These are phyloP conservation scores for Solanum tacnaense DNA, from an alignment of 257 asterid species.

Conservation along the genomic window DNA sequence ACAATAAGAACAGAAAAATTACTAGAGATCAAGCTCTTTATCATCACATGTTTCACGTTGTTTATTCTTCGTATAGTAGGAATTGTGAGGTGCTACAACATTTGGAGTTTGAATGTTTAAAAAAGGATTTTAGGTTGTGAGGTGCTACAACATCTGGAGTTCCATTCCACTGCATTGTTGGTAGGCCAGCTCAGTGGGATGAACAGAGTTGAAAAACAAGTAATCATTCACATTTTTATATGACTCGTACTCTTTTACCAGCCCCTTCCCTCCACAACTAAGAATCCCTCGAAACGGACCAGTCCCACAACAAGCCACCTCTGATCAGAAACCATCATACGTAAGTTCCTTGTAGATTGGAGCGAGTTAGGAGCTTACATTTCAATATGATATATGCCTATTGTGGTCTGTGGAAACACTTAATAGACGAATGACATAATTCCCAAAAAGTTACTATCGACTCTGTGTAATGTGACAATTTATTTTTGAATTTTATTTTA, in stretches of 20 bases:
- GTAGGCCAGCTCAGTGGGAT: not conserved
- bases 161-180: not conserved
- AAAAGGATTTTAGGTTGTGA: not conserved
- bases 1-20: too few species aligned
- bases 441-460: too few species aligned
- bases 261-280: conserved; percentile 50
- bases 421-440: too few species aligned
- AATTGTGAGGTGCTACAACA: too few species aligned
- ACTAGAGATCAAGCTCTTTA: not conserved
- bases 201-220: not conserved
- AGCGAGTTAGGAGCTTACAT: too few species aligned
- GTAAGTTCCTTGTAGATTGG: too few species aligned
- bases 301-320: conserved; percentile 23
- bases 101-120: not conserved
- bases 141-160: not conserved
- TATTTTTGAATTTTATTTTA: too few species aligned
- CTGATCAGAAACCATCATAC: too few species aligned
- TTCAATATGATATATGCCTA: too few species aligned
- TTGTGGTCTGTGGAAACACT: too few species aligned
- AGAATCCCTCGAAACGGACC: conserved; percentile 32
- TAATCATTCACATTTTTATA: conserved; percentile 21
- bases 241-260: conserved; percentile 20
- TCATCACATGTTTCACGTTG: not conserved
- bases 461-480: too few species aligned
- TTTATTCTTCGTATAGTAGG: too few species aligned